Conservation (phyloP, 768 basidiomycete genomes). For the Macrolepiota dolichaula region DNA sequence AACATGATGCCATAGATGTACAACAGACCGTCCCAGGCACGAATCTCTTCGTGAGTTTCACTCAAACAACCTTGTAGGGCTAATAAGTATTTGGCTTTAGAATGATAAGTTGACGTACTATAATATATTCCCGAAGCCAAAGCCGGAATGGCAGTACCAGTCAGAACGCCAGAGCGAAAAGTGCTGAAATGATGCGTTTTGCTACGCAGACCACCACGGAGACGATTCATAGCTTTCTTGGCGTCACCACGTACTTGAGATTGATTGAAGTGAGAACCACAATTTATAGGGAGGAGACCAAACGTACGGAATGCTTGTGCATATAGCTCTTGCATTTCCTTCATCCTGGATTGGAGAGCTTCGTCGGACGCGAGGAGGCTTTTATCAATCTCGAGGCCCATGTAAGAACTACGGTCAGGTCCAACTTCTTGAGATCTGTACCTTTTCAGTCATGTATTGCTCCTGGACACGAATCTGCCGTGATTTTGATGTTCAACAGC, state of each 20-base stretch:
- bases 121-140: slow-evolving; percentile 58
- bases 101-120: slow-evolving; percentile 33
- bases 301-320: slow-evolving; percentile 71
- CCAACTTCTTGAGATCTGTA: slow-evolving; percentile 20
- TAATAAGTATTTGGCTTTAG: not conserved
- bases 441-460: slow-evolving; percentile 80
- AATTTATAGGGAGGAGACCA: not conserved
- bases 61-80: slow-evolving; percentile 47
- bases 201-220: slow-evolving; percentile 49
- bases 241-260: slow-evolving; percentile 60
- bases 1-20: slow-evolving; percentile 74
- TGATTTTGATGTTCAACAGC: not conserved
- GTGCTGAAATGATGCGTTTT: slow-evolving; percentile 69
- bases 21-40: slow-evolving; percentile 71
- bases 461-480: slow-evolving; percentile 65
- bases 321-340: slow-evolving; percentile 74
- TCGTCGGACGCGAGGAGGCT: slow-evolving; percentile 65
- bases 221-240: slow-evolving; percentile 68
- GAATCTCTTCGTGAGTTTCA: slow-evolving; percentile 49
- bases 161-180: slow-evolving; percentile 67
- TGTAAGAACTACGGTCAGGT: not conserved
- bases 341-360: slow-evolving; percentile 62
- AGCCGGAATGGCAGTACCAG: slow-evolving; percentile 75
- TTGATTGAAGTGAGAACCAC: not conserved
- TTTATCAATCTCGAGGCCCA: slow-evolving; percentile 50